Base-by-base conservation (phyloP, 2,329 filamentous ascomycete genomes). In the Zelopaecilomyces penicillatus region DNA sequence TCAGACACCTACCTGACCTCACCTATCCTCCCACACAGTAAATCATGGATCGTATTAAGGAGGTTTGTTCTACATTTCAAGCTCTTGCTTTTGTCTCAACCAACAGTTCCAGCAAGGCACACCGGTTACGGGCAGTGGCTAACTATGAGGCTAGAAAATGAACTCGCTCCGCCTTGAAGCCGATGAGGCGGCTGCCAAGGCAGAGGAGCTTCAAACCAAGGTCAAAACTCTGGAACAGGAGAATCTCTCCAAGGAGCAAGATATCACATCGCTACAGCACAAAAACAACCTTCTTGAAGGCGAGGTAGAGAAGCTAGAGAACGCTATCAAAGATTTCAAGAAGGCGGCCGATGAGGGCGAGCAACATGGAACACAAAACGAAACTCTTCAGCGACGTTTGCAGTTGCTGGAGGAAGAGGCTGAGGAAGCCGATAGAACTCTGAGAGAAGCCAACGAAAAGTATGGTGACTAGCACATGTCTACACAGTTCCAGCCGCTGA, bases 391-490 rank as follows among this genome's bases (percentile, higher is more conserved):
- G 74, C 81, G 93, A 71, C 87, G 88, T 74, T 77, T 97, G 65
- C 88, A 96, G 75, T 76, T 98, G 56, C 83, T 98, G 57, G 93
- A 98, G 75, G 91, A 97, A 73, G 93, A 98, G 75, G 89, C 89
- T 57, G 93, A 98, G 74, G 82, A 91, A 67, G 88, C 89, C 57
- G 93, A 97, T 71, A 93, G 90, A 83, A 94, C 87, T 54, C 78
- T 97, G 65, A 85, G 91, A 65, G 93, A 97, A 75, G 85, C 89
- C 63, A 97, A 95, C 71, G 93, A 98, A 74, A 97, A 96, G 93
- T 98, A 83, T 63, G 87, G 19, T 19, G 19, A 19, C 19, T 19
- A 19, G 8, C 32, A 34, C 12, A 12, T 34, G 32, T 19, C 19
- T 19, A 19, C 19, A 19, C 19, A 19, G 19, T 19, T 19, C 19